Percentiles rank a stretch among this genome's conserved stretches.
These are phyloP conservation scores for Ustilaginoidea virens DNA, from an alignment of 2,329 filamentous ascomycete genomes.

Conservation along the genomic window DNA sequence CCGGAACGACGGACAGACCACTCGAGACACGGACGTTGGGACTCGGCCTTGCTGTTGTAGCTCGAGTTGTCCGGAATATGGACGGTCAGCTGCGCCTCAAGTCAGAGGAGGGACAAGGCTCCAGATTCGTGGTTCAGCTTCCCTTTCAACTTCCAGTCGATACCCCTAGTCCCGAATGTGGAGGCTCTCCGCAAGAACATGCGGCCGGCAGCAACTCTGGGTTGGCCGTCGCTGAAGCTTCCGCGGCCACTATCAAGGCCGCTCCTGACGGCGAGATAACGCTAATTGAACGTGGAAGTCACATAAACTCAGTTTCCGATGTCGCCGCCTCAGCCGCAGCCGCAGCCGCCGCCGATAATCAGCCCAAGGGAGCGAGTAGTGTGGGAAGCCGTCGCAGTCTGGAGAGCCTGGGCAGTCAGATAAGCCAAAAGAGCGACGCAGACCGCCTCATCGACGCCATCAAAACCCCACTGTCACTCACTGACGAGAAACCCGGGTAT, in stretches of 20 bases:
- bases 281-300: slow-evolving; percentile 36
- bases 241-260: slow-evolving; percentile 12
- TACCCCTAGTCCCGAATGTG: slow-evolving; percentile 10
- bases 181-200: slow-evolving; percentile 2
- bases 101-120: slow-evolving; percentile 69
- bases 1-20: slow-evolving; percentile 14
- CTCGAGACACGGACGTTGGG: slow-evolving; percentile 41
- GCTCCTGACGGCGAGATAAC: slow-evolving; percentile 37
- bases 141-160: slow-evolving; percentile 50
- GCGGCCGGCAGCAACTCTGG: slow-evolving; percentile 4
- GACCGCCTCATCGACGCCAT: slow-evolving; percentile 61
- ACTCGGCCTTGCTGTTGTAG: slow-evolving; percentile 76
- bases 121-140: slow-evolving; percentile 66
- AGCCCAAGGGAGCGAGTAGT: slow-evolving; percentile 7
- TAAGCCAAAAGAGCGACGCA: slow-evolving; percentile 44
- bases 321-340: slow-evolving; percentile 4
- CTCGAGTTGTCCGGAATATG: slow-evolving; percentile 77
- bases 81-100: slow-evolving; percentile 74
- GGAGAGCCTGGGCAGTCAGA: slow-evolving; percentile 24
- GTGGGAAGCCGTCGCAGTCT: slow-evolving; percentile 17
- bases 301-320: slow-evolving; percentile 8
- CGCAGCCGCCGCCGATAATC: slow-evolving; percentile 2
- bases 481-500: slow-evolving; percentile 20
- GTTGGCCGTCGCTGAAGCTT: slow-evolving; percentile 8
- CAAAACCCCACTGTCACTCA: slow-evolving; percentile 37